These are phyloP conservation scores for Teratosphaeriaceae sp. DNA, from an alignment of 2,329 filamentous ascomycete genomes.

Conservation along the genomic window DNA sequence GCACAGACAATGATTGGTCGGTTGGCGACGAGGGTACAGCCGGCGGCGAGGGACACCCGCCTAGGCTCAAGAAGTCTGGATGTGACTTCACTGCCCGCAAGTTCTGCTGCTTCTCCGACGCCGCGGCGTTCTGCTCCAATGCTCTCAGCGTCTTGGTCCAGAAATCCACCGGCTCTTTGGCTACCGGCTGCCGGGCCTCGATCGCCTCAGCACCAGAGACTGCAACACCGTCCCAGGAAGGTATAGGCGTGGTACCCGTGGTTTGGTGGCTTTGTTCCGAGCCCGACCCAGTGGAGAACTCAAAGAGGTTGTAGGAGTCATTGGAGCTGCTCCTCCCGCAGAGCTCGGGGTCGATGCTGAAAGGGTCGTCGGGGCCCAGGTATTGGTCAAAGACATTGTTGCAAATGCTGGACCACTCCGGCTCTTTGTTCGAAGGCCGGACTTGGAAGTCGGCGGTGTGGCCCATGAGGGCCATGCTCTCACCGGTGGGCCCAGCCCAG, in stretches of 20 bases:
- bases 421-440: conserved; percentile 45
- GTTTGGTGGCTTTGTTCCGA: conserved; percentile 45
- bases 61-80: conserved; percentile 31
- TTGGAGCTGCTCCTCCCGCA: conserved; percentile 44
- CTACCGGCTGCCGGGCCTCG: conserved; percentile 29
- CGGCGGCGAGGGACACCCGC: conserved; percentile 29
- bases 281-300: conserved; percentile 42
- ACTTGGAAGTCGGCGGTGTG: conserved; percentile 27
- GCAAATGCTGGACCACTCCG: conserved; percentile 50
- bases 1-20: conserved; percentile 24
- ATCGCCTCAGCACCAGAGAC: conserved; percentile 6
- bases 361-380: conserved; percentile 49
- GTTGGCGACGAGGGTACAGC: conserved; percentile 22
- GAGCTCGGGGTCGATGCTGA: conserved; percentile 41
- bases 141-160: conserved; percentile 50
- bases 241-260: conserved; percentile 41
- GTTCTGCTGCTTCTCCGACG: conserved; percentile 34
- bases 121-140: conserved; percentile 44
- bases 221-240: conserved; percentile 35
- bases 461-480: conserved; percentile 19
- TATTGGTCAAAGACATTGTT: conserved; percentile 59
- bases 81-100: conserved; percentile 26
- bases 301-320: conserved; percentile 41
- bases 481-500: too few relatives aligned
- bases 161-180: conserved; percentile 40